Evolutionary conservation across 495 filamentous ascomycete genomes (phyloP), one percentile per base, ranked within the genome.

Genomic region (Xylaria intraflava): DNA sequence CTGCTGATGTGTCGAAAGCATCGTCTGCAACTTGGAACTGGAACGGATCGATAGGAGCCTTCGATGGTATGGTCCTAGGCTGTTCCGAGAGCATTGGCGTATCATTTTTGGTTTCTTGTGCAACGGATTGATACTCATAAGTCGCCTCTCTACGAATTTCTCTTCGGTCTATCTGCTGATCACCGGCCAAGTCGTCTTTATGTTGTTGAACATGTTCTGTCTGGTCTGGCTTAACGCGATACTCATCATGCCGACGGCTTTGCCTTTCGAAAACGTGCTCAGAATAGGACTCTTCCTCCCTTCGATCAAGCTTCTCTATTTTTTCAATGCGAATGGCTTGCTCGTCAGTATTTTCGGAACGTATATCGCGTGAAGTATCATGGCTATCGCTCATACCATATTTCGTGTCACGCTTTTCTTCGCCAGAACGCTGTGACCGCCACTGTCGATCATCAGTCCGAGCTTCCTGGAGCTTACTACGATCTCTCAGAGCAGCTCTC

Each of bases 1-100:
- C 51, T 6, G 50, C 43, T 8, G 74, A 73, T 19, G 74, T 73
- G 30, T 56, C 58, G 46, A 77, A 79, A 41, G 74, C 73, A 61
- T 76, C 72, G 44, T 74, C 67, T 12, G 64, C 26, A 51, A 78
- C 77, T 57, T 78, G 78, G 45, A 60, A 80, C 53, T 76, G 68
- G 60, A 80, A 79, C 14, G 76, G 73, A 57, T 80, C 74, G 50
- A 78, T 53, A 11, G 64, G 45, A 6, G 53, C 59, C 41, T 64
- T 53, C 24, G 56, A 52, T 9, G 49, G 42, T 27, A 20, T 20
- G 54, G 47, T 27, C 38, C 12, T 46, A 16, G 45, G 23, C 31
- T 30, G 49, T 35, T 56, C 35, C 20, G 27, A 31, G 24, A 36
- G 46, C 30, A 57, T 38, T 20, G 49, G 41, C 17, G 22, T 50